These are phyloP conservation scores for Capsicum chinense DNA, from an alignment of 257 asterid genomes.

Conservation along the genomic window DNA sequence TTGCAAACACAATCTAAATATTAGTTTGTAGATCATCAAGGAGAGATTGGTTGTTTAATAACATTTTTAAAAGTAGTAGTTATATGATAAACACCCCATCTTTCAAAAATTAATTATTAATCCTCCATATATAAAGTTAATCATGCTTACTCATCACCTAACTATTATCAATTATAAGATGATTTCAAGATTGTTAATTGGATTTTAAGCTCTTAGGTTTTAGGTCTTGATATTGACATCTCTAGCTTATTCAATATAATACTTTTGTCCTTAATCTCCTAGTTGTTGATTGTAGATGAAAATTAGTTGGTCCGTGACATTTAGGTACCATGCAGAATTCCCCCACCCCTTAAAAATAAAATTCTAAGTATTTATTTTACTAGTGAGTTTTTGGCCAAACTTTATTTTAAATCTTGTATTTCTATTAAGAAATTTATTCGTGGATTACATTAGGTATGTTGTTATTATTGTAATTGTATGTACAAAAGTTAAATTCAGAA, in stretches of 20 bases:
- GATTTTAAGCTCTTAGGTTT: slow-evolving; percentile 17
- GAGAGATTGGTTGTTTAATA: neutral
- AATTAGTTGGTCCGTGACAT: slow-evolving; percentile 45
- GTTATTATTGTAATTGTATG: neutral
- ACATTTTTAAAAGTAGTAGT: neutral
- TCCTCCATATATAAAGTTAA: neutral
- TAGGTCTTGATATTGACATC: slow-evolving; percentile 32
- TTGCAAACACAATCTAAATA: neutral
- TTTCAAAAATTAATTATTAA: neutral
- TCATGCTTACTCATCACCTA: slow-evolving; percentile 19
- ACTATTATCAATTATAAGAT: neutral
- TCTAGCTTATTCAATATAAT: slow-evolving; percentile 4
- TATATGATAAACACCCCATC: neutral
- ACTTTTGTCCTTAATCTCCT: neutral
- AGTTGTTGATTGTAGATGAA: slow-evolving; percentile 43
- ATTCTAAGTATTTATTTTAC: neutral
- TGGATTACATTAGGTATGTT: no score
- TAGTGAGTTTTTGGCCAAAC: neutral
- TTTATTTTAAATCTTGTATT: neutral
- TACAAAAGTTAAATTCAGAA: neutral
- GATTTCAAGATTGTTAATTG: slow-evolving; percentile 7
- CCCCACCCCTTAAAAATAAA: neutral
- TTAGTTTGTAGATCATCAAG: neutral
- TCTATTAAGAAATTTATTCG: neutral
- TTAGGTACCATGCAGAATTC: slow-evolving; percentile 7